Conservation (phyloP, 345 rosid species). For the Hibiscus tridactylites region DNA sequence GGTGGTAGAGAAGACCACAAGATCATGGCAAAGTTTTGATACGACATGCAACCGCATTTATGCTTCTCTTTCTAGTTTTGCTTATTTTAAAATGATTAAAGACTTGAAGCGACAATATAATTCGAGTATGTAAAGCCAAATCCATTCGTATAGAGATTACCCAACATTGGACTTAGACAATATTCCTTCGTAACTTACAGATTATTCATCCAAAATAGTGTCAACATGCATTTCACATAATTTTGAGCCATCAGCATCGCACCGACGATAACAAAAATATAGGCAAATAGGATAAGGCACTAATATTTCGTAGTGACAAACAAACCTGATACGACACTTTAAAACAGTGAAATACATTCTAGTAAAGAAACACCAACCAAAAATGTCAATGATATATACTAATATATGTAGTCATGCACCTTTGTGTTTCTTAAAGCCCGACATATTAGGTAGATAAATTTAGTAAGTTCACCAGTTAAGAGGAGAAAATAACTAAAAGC, state of each 20-base stretch:
- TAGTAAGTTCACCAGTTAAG: background rate
- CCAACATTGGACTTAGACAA: background rate
- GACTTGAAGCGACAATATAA: background rate
- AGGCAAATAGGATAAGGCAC: background rate
- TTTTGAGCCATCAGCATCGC: no score
- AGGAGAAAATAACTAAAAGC: constrained; percentile 28
- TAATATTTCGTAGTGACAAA: background rate
- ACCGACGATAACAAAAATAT: background rate
- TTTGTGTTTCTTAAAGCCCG: background rate
- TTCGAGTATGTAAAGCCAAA: background rate
- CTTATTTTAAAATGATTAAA: background rate
- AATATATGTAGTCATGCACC: background rate
- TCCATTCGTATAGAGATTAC: background rate
- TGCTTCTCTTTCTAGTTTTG: background rate
- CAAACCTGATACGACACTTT: background rate
- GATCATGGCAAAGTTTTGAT: background rate
- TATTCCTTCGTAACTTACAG: background rate
- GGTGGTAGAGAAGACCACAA: background rate
- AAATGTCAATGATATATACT: background rate
- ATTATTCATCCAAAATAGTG: background rate
- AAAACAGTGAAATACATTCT: background rate
- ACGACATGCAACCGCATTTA: background rate
- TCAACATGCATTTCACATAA: no score
- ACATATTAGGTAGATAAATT: background rate
- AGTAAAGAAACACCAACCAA: background rate